Evolutionary conservation across 1,139 yeast genomes (phyloP).

Genomic region (Blastobotrys proliferans): DNA sequence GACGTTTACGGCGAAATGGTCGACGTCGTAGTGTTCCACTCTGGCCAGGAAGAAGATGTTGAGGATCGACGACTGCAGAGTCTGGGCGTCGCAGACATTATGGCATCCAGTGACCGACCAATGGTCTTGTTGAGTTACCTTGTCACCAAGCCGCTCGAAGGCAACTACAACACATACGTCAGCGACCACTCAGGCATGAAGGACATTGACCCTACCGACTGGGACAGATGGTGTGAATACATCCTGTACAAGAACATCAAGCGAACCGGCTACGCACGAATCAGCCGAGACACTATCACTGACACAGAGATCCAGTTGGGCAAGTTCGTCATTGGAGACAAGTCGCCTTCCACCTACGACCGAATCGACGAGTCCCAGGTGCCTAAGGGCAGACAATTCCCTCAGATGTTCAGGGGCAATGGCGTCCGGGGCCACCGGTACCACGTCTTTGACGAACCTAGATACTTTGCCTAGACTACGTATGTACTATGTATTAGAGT

Average conservation of each 20-base stretch:
- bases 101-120: constrained; percentile 78
- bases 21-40: constrained; percentile 94
- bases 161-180: constrained; percentile 89
- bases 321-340: constrained; percentile 63
- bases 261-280: constrained; percentile 91
- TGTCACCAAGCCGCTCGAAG: constrained; percentile 81
- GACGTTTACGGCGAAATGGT: constrained; percentile 81
- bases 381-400: constrained; percentile 67
- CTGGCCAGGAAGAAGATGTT: constrained; percentile 96
- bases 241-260: constrained; percentile 81
- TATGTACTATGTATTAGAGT: too few relatives aligned
- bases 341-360: constrained; percentile 50
- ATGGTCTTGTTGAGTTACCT: constrained; percentile 79
- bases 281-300: constrained; percentile 88
- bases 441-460: constrained; percentile 89
- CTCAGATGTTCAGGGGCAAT: constrained; percentile 78
- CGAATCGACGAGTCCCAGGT: constrained; percentile 55
- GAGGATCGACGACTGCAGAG: constrained; percentile 91
- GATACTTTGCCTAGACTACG: constrained; percentile 55
- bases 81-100: constrained; percentile 66
- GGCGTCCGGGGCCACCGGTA: constrained; percentile 92
- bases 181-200: constrained; percentile 80
- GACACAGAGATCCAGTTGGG: constrained; percentile 97
- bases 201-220: constrained; percentile 88
- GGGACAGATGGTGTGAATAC: constrained; percentile 99